A percentile compares a stretch with the other conserved stretches of the same genome.
These are phyloP conservation scores for Harringtonia aguacate DNA, from an alignment of 2,329 filamentous ascomycete genomes.

Conservation along the genomic window DNA sequence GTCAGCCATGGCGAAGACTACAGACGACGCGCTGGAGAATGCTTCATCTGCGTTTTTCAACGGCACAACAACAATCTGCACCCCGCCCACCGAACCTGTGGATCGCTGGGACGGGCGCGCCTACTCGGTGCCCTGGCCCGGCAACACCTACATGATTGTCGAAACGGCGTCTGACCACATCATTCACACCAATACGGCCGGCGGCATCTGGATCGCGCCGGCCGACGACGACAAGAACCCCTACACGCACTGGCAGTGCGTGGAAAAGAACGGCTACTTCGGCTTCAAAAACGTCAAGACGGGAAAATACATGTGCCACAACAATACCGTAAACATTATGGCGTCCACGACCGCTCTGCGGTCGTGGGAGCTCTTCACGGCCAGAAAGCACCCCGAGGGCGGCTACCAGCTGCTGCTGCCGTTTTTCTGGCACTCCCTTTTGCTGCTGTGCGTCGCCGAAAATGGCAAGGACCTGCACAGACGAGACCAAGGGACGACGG, in stretches of 20 bases:
- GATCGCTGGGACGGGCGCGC: not conserved
- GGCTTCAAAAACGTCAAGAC: not conserved
- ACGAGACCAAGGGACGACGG: not conserved
- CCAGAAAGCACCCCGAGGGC: not conserved
- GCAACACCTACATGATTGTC: not conserved
- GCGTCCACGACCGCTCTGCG: not conserved
- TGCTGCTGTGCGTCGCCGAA: not conserved
- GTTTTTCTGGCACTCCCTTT: not conserved
- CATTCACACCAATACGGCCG: not conserved
- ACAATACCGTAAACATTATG: not conserved
- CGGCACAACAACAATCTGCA: too few species aligned
- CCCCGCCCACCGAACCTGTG: not conserved
- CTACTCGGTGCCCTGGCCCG: not conserved
- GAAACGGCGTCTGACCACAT: not conserved
- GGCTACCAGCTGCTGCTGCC: not conserved
- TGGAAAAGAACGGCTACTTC: slow-evolving; percentile 1
- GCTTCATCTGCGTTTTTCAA: too few species aligned
- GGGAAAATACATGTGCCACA: not conserved
- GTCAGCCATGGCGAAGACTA: too few species aligned
- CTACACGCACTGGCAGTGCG: not conserved
- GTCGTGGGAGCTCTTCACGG: not conserved
- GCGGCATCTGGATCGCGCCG: not conserved
- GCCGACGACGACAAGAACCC: not conserved
- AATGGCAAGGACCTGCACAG: not conserved
- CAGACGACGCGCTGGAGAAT: too few species aligned